phyloP scores from a whole-genome alignment of 169 alveolate species.

The Plasmodium inui region DNA sequence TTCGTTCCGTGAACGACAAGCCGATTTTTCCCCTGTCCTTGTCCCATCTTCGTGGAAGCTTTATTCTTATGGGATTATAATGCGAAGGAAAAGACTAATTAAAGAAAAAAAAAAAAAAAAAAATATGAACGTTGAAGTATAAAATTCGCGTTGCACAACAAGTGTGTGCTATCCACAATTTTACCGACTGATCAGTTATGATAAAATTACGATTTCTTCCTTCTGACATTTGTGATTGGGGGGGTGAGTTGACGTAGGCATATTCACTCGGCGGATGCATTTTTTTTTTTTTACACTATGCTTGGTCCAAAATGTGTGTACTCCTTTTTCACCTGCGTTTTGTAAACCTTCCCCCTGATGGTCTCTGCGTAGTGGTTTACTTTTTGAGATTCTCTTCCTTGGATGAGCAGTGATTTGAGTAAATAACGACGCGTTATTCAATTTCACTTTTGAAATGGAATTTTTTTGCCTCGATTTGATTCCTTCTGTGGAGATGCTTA shows the following conservation, averaged over 20 bases:
- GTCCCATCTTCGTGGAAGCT: constrained; percentile 30
- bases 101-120: constrained; percentile 7
- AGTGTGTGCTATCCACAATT: neutral
- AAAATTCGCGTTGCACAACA: neutral
- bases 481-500: neutral
- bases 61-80: neutral
- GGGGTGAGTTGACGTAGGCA: neutral
- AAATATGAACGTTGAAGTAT: constrained; percentile 16
- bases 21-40: constrained; percentile 54
- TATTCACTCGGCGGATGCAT: neutral
- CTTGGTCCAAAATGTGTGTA: neutral
- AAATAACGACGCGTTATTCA: neutral
- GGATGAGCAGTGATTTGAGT: neutral
- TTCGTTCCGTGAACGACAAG: constrained; percentile 72
- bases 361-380: neutral
- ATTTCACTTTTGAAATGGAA: neutral
- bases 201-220: neutral
- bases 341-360: neutral
- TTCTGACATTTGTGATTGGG: neutral
- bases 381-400: neutral
- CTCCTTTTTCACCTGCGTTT: constrained; percentile 4
- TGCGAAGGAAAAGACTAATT: neutral
- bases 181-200: neutral
- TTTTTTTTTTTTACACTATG: neutral
- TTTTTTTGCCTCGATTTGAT: neutral